Base-by-base conservation (phyloP, 2,329 filamentous ascomycete genomes). In the Colletotrichum theobromicola region DNA sequence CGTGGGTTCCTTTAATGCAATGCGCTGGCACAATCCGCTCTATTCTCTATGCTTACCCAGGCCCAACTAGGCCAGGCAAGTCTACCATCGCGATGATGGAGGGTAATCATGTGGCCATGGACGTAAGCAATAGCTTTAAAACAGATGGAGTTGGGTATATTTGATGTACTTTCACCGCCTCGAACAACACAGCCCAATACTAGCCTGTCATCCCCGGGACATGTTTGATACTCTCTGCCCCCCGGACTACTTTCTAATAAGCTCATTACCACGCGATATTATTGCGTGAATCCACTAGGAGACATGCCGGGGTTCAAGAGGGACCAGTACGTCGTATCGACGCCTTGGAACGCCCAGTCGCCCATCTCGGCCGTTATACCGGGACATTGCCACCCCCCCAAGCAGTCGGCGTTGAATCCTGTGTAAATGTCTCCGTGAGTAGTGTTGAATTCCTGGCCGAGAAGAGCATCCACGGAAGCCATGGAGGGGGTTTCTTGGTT, bases 261-360 rank as follows among this genome's bases (percentile, higher is more conserved):
- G 42, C 42, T 9, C 37, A n/a, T n/a, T 46, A 10, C 18, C 37
- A 46, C n/a, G 42, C 42, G 42, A 50, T 21, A 3, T n/a, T 21
- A 50, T 13, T 50, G 42, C 42, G n/a, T 50, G 21, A 35, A 24
- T 13, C 57, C 28, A 21, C 57, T 32, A 30, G 57, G 57, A n/a
- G 67, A 69, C 6, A 72, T 65, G 53, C 67, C 42, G 76, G 78
- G 79, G 37, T 82, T 83, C 57, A 83, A 66, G 73, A 83, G 79
- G 5, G 80, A 80, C 82, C 82, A 84, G 50, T 82, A 83, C 2
- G 81, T 80, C 15, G 81, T 83, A 66, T 86, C 84, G 4, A 86
- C 81, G 5, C 83, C 84, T 67, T 86, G 85, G 12, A 86, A 81
- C 3, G 82, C 82, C 85, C 84, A 86, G 28, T 85, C 79, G 18